Evolutionary conservation across 106 monocot genomes (phyloP), one percentile per base, ranked within the genome.

Genomic region (Dioscorea zingiberensis): DNA sequence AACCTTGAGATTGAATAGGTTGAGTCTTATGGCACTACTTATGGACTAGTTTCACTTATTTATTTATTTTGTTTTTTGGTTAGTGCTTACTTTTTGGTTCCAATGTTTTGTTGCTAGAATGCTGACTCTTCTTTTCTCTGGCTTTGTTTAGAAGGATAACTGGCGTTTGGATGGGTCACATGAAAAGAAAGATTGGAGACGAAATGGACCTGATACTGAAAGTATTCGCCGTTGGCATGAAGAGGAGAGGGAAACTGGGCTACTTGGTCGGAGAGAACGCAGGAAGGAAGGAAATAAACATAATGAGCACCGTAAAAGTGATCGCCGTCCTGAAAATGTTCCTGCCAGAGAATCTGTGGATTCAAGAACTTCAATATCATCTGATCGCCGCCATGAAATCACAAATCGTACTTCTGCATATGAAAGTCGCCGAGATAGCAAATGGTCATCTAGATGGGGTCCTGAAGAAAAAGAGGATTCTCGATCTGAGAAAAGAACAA

Each of bases 371-470:
- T 54, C 74, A 15, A 53, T 77, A n/a, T 57, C 69, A 47, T 78
- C 83, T 68, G 93, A 94, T 27, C 63, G 85, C 48, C n/a, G n/a
- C 83, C 76, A 76, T 72, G 93, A 93, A 25, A 76, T 71, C 21
- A 47, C 74, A 69, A 60, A 53, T 69, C 89, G 86, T 54, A 83
- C 48, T 69, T 68, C 76, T 29, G 71, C 55, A 13, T 65, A 78
- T 73, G 93, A 93, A 30, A 76, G 70, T 30, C 75, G 88, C 5
- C 81, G 93, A 6, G 93, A 94, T 57, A 87, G 78, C 60, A 99
- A 99, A 71, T 99, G 98, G 98, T 89, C 93, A 56, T 80, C 93
- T 44, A 78, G 98, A 59, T 99, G 98, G 98, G 98, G 98, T 14
- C 93, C 98, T 25, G 98, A 93, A 18, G 93, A 87, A 59, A 91